Evolutionary conservation across 148 eudicot species (phyloP).

Genomic region (Rhododendron ovatum): DNA sequence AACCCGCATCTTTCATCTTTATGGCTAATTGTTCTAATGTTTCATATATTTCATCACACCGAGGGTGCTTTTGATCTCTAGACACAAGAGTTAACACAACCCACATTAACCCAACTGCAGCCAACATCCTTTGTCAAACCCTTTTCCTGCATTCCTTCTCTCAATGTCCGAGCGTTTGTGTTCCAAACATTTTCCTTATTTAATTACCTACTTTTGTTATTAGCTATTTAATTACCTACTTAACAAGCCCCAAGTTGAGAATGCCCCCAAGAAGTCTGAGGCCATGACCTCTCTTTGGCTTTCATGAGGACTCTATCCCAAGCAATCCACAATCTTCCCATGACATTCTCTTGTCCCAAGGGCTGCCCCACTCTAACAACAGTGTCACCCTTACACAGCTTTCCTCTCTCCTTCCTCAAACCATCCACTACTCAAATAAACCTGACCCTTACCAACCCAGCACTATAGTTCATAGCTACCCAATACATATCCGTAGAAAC

Average conservation of each 20-base stretch:
- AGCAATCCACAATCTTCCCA: constrained; percentile 96
- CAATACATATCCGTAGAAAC: too few relatives aligned
- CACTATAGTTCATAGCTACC: too few relatives aligned
- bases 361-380: constrained; percentile 81
- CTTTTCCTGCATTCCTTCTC: constrained; percentile 59
- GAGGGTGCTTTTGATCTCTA: constrained; percentile 54
- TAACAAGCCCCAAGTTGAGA: constrained; percentile 79
- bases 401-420: too few relatives aligned
- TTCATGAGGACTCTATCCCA: constrained; percentile 91
- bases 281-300: constrained; percentile 80
- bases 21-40: constrained; percentile 36
- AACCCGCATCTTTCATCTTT: constrained; percentile 43
- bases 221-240: constrained; percentile 6
- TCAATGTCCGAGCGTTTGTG: background rate
- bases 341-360: constrained; percentile 93
- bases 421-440: too few relatives aligned
- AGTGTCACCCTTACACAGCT: background rate
- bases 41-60: constrained; percentile 38
- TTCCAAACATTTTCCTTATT: too few relatives aligned
- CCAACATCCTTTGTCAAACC: constrained; percentile 71
- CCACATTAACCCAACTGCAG: constrained; percentile 62
- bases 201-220: too few relatives aligned
- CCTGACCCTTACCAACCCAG: too few relatives aligned
- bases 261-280: constrained; percentile 72
- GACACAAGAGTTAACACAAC: constrained; percentile 45